These are phyloP conservation scores for Diaporthe sp. DNA, from an alignment of 2,329 filamentous ascomycete genomes.

Conservation along the genomic window DNA sequence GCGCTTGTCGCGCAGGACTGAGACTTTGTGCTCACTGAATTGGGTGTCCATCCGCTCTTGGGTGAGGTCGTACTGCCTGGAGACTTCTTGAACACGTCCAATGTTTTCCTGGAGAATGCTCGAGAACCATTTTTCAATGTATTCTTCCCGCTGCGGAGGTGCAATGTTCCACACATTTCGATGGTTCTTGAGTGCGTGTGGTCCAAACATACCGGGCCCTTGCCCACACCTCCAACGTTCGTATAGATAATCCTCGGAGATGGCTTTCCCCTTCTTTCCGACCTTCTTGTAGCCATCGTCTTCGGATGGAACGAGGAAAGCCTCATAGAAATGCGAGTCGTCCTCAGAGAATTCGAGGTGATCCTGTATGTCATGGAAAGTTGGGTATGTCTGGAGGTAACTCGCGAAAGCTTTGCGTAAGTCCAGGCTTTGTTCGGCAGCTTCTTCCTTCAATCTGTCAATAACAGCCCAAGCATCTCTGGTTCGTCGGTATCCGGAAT, in stretches of 20 bases:
- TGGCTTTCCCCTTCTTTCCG: slow-evolving; percentile 58
- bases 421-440: slow-evolving; percentile 46
- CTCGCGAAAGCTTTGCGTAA: slow-evolving; percentile 41
- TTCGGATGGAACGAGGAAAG: slow-evolving; percentile 64
- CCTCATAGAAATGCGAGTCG: slow-evolving; percentile 66
- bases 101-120: slow-evolving; percentile 65
- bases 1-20: slow-evolving; percentile 64
- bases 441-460: slow-evolving; percentile 54
- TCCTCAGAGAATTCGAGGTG: slow-evolving; percentile 66
- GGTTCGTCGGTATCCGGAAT: slow-evolving; percentile 49
- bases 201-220: slow-evolving; percentile 59
- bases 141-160: slow-evolving; percentile 50
- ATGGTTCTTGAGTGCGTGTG: slow-evolving; percentile 46
- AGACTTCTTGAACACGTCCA: slow-evolving; percentile 54
- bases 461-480: slow-evolving; percentile 57
- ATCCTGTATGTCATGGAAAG: slow-evolving; percentile 52
- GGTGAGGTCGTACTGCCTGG: slow-evolving; percentile 56
- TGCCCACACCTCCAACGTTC: slow-evolving; percentile 64
- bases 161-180: slow-evolving; percentile 66
- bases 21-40: slow-evolving; percentile 56
- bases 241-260: slow-evolving; percentile 65
- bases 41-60: slow-evolving; percentile 59
- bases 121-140: slow-evolving; percentile 58
- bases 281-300: slow-evolving; percentile 61
- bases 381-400: slow-evolving; percentile 37